A percentile compares a stretch with the other conserved stretches of the same genome.
These are phyloP conservation scores for Smittium culicis DNA, from an alignment of 371 early-diverging fungal species.

Conservation along the genomic window DNA sequence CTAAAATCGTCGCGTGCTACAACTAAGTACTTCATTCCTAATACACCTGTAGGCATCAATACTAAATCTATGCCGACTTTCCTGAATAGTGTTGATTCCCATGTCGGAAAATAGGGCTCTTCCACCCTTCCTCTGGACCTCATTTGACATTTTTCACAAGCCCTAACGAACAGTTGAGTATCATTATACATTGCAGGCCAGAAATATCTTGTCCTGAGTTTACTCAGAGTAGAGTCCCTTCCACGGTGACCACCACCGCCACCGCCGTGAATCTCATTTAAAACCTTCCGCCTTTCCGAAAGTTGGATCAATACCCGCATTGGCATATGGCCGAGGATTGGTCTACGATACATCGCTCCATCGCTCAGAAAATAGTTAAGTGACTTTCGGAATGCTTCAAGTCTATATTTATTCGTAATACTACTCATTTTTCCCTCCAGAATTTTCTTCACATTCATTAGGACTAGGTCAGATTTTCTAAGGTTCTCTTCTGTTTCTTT, in stretches of 20 bases:
- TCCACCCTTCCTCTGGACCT: neutral
- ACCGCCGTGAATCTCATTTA: neutral
- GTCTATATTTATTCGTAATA: too few relatives aligned
- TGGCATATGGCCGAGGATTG: neutral
- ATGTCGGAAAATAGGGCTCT: conserved; percentile 1
- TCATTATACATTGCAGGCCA: conserved; percentile 10
- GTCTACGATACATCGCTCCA: neutral
- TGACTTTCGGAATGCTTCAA: neutral
- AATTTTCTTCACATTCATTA: too few relatives aligned
- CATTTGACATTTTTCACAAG: conserved; percentile 10
- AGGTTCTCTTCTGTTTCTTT: too few relatives aligned
- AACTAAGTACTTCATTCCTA: conserved; percentile 12
- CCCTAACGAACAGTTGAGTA: neutral
- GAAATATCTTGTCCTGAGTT: conserved; percentile 5
- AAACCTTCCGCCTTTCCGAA: neutral
- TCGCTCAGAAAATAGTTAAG: neutral
- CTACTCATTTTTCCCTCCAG: too few relatives aligned
- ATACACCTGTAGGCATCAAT: neutral
- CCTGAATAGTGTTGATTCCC: conserved; percentile 6
- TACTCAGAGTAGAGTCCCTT: neutral
- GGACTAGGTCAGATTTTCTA: too few relatives aligned
- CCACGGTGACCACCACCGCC: conserved; percentile 10
- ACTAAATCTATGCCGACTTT: conserved; percentile 13
- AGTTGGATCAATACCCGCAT: neutral
- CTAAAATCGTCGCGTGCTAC: conserved; percentile 18